phyloP scores from a whole-genome alignment of 352 stramenopile genomes.

The Pythium grandisporangium region DNA sequence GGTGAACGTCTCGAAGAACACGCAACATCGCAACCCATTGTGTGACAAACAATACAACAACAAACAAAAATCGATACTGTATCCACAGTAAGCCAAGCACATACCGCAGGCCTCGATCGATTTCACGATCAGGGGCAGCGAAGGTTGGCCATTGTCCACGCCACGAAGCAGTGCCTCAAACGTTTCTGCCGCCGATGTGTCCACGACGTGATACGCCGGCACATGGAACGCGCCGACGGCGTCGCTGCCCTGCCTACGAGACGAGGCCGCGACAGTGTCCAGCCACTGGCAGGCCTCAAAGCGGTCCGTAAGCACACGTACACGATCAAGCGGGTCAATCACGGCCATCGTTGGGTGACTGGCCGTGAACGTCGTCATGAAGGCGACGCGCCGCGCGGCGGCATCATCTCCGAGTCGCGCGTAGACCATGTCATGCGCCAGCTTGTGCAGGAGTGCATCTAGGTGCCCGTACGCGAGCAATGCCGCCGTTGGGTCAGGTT shows the following conservation, averaged over 20 bases:
- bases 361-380: constrained; percentile 39
- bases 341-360: constrained; percentile 37
- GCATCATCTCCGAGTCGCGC: constrained; percentile 31
- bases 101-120: constrained; percentile 75
- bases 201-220: constrained; percentile 38
- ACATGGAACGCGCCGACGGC: constrained; percentile 39
- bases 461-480: constrained; percentile 33
- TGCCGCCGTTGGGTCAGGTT: constrained; percentile 17
- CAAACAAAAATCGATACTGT: too few species aligned
- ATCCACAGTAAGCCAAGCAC: constrained; percentile 8
- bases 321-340: constrained; percentile 61
- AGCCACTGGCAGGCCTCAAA: constrained; percentile 50
- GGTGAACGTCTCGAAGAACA: too few species aligned
- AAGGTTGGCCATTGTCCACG: constrained; percentile 26
- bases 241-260: background rate
- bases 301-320: constrained; percentile 63
- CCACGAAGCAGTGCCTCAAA: constrained; percentile 26
- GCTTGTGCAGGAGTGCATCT: constrained; percentile 70
- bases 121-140: constrained; percentile 75
- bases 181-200: constrained; percentile 13
- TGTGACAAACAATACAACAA: too few species aligned
- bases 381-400: constrained; percentile 27
- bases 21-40: too few species aligned
- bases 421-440: constrained; percentile 82
- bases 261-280: constrained; percentile 8